Evolutionary conservation across 2,329 filamentous ascomycete genomes (phyloP), one percentile per base, ranked within the genome.

Genomic region (Ilyonectria destructans): DNA sequence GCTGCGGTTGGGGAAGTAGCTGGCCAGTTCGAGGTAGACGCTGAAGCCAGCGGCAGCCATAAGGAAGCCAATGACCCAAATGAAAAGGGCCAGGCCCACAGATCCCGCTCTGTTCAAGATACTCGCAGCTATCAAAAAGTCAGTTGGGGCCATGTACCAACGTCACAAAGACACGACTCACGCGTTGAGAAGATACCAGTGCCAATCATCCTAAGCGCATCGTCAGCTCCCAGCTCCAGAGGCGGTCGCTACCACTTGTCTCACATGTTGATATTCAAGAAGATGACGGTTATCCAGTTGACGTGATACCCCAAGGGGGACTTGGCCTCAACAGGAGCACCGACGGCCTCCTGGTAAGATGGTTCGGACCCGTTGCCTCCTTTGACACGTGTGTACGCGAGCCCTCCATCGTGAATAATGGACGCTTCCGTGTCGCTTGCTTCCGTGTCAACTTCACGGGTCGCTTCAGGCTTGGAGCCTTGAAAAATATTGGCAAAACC

Each of bases 1-100:
- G 5, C 88, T 91, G n/a, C 90, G 86, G 75, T 87, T 92, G 2
- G 90, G 90, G 68, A 92, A 93, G 71, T 89, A 92, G 1, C 88
- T 84, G 0, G 89, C 86, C 17, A 88, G 87, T 73, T 93, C 90
- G 23, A 92, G 85, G 70, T 92, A 92, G 0, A 90, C 85, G 0
- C 84, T 79, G 10, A 91, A 83, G 5, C 86, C 86, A 4, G 87
- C 83, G 1, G 83, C 75, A 0, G 89, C 86, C 61, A 90, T 87
- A 54, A 91, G 59, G 65, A 88, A 87, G 4, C 90, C 91, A 15
- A 92, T 82, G 1, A 86, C 78, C 90, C 90, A 92, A 79, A 88
- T 92, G 23, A 92, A 84, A 71, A 93, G 79, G 46, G 85, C 82
- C 2, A 92, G 79, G 0, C 90, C 90, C 15, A 92, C 83, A 0